Percentiles rank a stretch among this genome's conserved stretches.
Evolutionary conservation across 176 grass and related monocot genomes (phyloP).

Genomic region (Otatea glauca): DNA sequence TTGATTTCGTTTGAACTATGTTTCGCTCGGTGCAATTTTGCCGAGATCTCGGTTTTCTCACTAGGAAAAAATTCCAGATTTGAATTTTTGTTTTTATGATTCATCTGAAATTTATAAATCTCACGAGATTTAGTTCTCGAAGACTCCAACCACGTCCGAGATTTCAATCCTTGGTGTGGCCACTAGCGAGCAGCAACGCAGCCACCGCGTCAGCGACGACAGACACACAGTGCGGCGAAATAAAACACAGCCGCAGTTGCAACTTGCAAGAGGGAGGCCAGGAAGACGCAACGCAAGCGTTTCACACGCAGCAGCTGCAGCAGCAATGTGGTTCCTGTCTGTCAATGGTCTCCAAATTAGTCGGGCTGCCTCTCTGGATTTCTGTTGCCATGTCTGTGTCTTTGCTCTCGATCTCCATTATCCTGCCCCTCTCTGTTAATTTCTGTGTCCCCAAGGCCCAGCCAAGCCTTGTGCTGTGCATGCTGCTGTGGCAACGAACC

Average conservation of each 20-base stretch:
- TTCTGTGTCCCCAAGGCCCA: not conserved
- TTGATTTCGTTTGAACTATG: too few species aligned
- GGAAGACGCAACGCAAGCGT: not conserved
- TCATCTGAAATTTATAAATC: too few species aligned
- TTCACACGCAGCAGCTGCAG: not conserved
- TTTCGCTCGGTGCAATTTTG: too few species aligned
- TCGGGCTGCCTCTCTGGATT: not conserved
- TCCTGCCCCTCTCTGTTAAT: not conserved
- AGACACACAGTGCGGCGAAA: not conserved
- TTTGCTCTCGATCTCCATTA: not conserved
- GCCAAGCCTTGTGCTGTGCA: not conserved
- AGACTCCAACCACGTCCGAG: too few species aligned
- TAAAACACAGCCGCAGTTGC: not conserved
- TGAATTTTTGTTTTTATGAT: too few species aligned
- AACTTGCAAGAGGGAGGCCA: not conserved
- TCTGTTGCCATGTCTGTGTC: not conserved
- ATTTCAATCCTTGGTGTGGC: too few species aligned
- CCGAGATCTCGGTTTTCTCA: too few species aligned
- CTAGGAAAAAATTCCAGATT: too few species aligned
- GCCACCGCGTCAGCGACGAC: conserved; percentile 11
- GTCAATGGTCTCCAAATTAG: not conserved
- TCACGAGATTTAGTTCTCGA: too few species aligned
- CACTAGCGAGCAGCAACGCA: not conserved
- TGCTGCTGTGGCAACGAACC: not conserved
- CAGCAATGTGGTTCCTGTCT: not conserved